A percentile compares a stretch with the other conserved stretches of the same genome.
These are phyloP conservation scores for Peterozyma xylosa DNA, from an alignment of 805 yeast genomes.

Conservation along the genomic window DNA sequence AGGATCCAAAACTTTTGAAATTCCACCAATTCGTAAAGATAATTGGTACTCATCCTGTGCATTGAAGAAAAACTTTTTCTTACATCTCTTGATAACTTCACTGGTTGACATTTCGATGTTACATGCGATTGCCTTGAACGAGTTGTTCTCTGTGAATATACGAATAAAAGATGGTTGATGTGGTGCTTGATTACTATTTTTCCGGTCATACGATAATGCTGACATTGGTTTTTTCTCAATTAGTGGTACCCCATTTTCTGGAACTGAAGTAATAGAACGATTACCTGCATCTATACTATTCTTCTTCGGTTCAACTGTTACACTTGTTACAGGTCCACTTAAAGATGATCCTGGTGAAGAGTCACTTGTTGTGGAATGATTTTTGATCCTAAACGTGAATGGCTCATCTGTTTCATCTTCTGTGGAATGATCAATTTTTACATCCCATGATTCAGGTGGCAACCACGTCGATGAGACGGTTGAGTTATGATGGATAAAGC, in stretches of 20 bases:
- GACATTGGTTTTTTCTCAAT: not conserved
- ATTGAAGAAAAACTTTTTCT: constrained; percentile 71
- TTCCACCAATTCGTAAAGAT: constrained; percentile 67
- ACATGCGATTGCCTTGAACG: constrained; percentile 54
- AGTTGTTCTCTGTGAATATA: constrained; percentile 8
- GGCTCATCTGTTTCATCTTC: constrained; percentile 4
- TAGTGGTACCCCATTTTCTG: not conserved
- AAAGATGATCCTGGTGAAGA: constrained; percentile 5
- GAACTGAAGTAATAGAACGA: not conserved
- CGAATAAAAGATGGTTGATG: constrained; percentile 6
- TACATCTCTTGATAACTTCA: constrained; percentile 63
- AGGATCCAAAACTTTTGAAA: constrained; percentile 63
- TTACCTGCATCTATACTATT: not conserved
- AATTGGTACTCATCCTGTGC: constrained; percentile 67
- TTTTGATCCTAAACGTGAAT: not conserved
- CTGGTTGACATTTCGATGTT: constrained; percentile 70
- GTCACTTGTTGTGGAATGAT: not conserved
- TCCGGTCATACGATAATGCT: too few relatives aligned
- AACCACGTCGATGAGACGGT: constrained; percentile 9
- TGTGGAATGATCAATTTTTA: constrained; percentile 2
- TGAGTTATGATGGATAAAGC: constrained; percentile 1
- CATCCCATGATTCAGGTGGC: constrained; percentile 11
- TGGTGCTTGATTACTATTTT: not conserved
- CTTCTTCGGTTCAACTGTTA: not conserved
- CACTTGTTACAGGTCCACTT: not conserved